Evolutionary conservation across 2,329 filamentous ascomycete genomes (phyloP).

Genomic region (Stachybotrys chartarum): DNA sequence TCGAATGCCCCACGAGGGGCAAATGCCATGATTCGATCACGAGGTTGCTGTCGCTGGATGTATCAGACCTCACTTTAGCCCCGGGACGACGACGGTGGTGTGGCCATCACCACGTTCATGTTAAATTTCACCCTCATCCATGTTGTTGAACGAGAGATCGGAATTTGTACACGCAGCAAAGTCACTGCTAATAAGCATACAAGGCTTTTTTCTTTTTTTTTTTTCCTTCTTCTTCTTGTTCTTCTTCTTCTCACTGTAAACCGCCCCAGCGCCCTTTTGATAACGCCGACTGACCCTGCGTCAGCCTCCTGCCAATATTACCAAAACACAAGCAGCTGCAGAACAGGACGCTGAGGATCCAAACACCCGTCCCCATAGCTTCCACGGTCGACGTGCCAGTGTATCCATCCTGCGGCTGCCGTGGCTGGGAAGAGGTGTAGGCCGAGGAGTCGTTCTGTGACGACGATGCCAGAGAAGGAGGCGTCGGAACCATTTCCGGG

Average conservation of each 20-base stretch:
- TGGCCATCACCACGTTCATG: no score
- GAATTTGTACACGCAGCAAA: no score
- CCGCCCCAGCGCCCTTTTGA: constrained; percentile 39
- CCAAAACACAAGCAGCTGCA: constrained; percentile 95
- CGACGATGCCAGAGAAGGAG: constrained; percentile 31
- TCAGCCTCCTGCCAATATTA: constrained; percentile 80
- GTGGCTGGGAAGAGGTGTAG: constrained; percentile 5
- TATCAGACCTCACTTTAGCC: no score
- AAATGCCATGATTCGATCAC: no score
- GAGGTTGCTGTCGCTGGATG: no score
- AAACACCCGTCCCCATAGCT: constrained; percentile 66
- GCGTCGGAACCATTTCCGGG: constrained; percentile 69
- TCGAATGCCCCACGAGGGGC: no score
- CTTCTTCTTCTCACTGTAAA: constrained; percentile 25
- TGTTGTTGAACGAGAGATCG: no score
- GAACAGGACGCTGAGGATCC: constrained; percentile 90
- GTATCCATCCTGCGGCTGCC: constrained; percentile 13
- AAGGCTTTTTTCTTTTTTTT: no score
- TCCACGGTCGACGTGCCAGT: constrained; percentile 57
- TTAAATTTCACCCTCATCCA: no score
- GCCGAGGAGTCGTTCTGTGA: constrained; percentile 14
- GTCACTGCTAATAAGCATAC: no score
- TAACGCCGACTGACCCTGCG: constrained; percentile 39
- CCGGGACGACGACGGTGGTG: no score
- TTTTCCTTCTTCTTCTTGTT: no score